Percentiles rank a stretch among this genome's conserved stretches.
Evolutionary conservation across 75 land plant genomes (phyloP).

Genomic region (Ceratopteris richardii): DNA sequence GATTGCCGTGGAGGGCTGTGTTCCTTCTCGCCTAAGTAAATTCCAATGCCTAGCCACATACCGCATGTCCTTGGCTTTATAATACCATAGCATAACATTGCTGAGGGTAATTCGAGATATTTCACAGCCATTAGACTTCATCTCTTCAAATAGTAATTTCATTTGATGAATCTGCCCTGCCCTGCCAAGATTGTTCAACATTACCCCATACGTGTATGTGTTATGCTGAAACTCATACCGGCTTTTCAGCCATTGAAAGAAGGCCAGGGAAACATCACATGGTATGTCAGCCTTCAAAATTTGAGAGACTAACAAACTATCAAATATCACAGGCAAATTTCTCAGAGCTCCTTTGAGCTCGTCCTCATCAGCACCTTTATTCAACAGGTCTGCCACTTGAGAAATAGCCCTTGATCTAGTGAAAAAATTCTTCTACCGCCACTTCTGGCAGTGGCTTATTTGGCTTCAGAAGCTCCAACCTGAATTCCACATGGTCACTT

Average conservation of each 20-base stretch:
- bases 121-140: background rate
- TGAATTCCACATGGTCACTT: too few relatives aligned
- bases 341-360: background rate
- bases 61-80: background rate
- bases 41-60: too few relatives aligned
- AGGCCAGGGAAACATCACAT: background rate
- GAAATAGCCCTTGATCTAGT: too few relatives aligned
- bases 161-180: background rate
- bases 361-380: too few relatives aligned
- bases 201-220: background rate
- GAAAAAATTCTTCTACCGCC: too few relatives aligned
- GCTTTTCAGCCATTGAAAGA: constrained; percentile 1
- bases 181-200: background rate
- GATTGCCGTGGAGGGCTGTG: background rate
- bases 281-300: background rate
- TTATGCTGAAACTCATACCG: background rate
- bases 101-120: background rate
- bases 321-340: background rate
- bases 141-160: background rate
- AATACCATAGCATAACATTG: constrained; percentile 1
- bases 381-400: too few relatives aligned
- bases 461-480: too few relatives aligned
- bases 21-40: too few relatives aligned
- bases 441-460: too few relatives aligned
- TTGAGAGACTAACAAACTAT: background rate